These are phyloP conservation scores for Ophiostoma ips DNA, from an alignment of 2,329 filamentous ascomycete genomes.

Conservation along the genomic window DNA sequence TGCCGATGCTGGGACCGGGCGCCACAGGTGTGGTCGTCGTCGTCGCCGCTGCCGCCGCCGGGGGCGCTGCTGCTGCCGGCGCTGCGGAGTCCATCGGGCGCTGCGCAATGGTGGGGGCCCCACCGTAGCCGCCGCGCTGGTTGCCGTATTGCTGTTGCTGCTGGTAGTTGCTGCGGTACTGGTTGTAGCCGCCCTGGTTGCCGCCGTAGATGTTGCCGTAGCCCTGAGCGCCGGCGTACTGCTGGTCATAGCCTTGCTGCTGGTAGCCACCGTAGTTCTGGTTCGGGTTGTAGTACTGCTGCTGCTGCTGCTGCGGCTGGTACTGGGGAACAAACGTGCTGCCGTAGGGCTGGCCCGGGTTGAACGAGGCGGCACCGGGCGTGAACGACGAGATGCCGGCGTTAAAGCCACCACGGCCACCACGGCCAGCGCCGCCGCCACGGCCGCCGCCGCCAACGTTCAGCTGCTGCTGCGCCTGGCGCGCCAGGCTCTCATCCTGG, in stretches of 20 bases:
- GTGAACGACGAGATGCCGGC: conserved; percentile 59
- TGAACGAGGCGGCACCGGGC: conserved; percentile 54
- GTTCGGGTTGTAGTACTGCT: conserved; percentile 7
- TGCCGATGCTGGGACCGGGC: conserved; percentile 35
- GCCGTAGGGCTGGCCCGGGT: conserved; percentile 44
- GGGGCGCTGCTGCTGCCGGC: conserved; percentile 25
- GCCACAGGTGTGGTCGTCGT: conserved; percentile 30
- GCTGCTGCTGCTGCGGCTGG: conserved; percentile 15
- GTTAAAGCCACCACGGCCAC: conserved; percentile 35
- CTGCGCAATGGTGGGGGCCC: conserved; percentile 23
- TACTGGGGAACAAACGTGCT: conserved; percentile 26
- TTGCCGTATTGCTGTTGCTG: conserved; percentile 24
- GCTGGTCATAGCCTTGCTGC: conserved; percentile 29
- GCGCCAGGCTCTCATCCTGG: conserved; percentile 60
- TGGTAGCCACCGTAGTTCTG: conserved; percentile 20
- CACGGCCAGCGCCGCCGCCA: conserved; percentile 5
- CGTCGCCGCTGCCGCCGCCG: conserved; percentile 34
- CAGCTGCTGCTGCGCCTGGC: conserved; percentile 62
- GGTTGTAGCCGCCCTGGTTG: conserved; percentile 8
- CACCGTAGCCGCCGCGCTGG: conserved; percentile 11
- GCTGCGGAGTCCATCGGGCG: conserved; percentile 25
- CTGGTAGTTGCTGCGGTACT: conserved; percentile 34
- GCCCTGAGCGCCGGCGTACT: conserved; percentile 27
- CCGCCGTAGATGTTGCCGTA: conserved; percentile 11
- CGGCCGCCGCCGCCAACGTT: conserved; percentile 46